A percentile compares a stretch with the other conserved stretches of the same genome.
These are phyloP conservation scores for Apiospora phragmitis DNA, from an alignment of 2,329 filamentous ascomycete genomes.

Conservation along the genomic window DNA sequence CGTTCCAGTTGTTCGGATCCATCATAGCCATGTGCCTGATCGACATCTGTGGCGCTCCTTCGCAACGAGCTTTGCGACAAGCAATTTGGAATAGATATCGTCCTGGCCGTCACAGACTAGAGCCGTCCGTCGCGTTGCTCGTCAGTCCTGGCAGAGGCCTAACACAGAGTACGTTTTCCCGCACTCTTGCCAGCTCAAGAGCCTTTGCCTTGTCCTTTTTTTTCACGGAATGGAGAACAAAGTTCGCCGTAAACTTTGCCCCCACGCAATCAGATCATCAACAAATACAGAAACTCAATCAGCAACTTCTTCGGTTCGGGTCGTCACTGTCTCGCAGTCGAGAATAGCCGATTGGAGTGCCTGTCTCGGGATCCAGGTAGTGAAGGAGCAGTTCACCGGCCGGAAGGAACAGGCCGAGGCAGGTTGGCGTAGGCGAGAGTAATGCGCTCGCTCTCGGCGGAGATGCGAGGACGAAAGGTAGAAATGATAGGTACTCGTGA, in stretches of 20 bases:
- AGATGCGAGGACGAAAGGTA: not conserved
- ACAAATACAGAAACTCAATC: not conserved
- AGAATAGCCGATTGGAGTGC: not conserved
- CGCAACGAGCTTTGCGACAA: not conserved
- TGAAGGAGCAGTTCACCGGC: not conserved
- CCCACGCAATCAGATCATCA: not conserved
- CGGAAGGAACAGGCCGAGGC: too few species aligned
- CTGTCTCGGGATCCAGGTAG: not conserved
- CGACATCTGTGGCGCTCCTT: not conserved
- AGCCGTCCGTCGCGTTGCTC: not conserved
- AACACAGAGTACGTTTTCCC: not conserved
- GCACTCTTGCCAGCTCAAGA: not conserved
- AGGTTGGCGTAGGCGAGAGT: not conserved
- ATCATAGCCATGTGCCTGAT: slow-evolving; percentile 43
- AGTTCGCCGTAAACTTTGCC: not conserved
- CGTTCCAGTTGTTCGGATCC: slow-evolving; percentile 55
- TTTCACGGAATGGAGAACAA: not conserved
- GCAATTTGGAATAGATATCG: not conserved
- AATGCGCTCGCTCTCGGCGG: not conserved
- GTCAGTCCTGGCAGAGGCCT: not conserved
- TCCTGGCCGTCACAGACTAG: not conserved
- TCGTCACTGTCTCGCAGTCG: not conserved
- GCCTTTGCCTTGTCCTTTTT: not conserved
- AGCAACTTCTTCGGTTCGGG: not conserved
- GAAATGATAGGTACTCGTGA: not conserved